phyloP scores from a whole-genome alignment of 2,329 filamentous ascomycete species.

The Colletotrichum sp. region DNA sequence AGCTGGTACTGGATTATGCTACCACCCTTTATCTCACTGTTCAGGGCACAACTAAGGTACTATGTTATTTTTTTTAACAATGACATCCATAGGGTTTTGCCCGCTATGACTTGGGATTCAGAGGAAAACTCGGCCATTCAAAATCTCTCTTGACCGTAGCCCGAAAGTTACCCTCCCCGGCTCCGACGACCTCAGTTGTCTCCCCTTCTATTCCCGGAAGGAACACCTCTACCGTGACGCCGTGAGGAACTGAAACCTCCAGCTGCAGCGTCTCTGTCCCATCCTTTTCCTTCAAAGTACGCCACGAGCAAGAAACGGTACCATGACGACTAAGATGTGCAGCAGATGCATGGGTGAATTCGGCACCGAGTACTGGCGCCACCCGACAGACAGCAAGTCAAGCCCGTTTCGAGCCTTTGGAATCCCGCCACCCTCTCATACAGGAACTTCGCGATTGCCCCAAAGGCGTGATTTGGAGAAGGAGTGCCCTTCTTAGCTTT shows the following conservation, averaged over 20 bases:
- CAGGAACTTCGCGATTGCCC: slow-evolving; percentile 41
- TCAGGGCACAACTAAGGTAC: neutral
- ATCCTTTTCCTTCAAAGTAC: neutral
- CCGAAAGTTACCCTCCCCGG: neutral
- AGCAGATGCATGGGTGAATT: neutral
- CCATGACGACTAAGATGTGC: neutral
- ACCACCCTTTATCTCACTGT: neutral
- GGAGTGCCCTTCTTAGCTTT: too few relatives aligned
- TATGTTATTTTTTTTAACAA: neutral
- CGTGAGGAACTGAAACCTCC: slow-evolving; percentile 4
- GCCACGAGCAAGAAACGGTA: neutral
- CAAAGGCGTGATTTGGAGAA: too few relatives aligned
- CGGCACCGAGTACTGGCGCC: neutral
- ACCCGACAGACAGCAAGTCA: slow-evolving; percentile 18
- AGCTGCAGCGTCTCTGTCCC: neutral
- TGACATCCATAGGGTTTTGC: neutral
- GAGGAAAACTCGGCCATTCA: neutral
- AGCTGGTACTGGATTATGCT: neutral
- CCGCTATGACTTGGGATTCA: neutral
- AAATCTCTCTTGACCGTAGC: neutral
- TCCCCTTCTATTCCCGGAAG: neutral
- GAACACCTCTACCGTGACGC: slow-evolving; percentile 1
- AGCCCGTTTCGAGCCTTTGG: slow-evolving; percentile 24
- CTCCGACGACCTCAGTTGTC: neutral
- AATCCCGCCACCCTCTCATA: slow-evolving; percentile 29